Evolutionary conservation across 2,329 filamentous ascomycete genomes (phyloP).

Genomic region (Colletotrichum agaves): DNA sequence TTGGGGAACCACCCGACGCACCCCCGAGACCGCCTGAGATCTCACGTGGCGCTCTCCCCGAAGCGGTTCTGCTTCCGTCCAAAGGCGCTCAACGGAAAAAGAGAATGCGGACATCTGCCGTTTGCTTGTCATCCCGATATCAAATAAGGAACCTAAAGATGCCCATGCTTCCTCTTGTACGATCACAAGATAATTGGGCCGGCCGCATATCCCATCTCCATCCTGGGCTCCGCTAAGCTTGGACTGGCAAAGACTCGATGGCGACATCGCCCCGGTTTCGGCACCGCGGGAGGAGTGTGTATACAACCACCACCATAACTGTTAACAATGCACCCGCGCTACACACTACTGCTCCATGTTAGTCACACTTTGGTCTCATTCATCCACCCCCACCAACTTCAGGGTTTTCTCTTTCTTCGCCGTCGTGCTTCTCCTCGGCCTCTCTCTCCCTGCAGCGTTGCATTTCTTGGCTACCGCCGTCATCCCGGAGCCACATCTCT

Average conservation of each 20-base stretch:
- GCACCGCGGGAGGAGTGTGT: slow-evolving; percentile 30
- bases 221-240: slow-evolving; percentile 36
- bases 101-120: background rate
- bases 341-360: slow-evolving; percentile 8
- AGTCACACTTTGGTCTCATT: slow-evolving; percentile 3
- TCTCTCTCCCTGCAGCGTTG: slow-evolving; percentile 28
- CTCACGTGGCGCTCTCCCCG: slow-evolving; percentile 15
- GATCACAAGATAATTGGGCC: slow-evolving; percentile 30
- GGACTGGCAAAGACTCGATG: slow-evolving; percentile 40
- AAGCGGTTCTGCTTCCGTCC: slow-evolving; percentile 1
- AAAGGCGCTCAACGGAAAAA: slow-evolving; percentile 15
- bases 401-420: slow-evolving; percentile 14
- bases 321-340: too few relatives aligned
- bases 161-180: slow-evolving; percentile 2
- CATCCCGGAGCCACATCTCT: slow-evolving; percentile 38
- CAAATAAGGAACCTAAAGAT: slow-evolving; percentile 1
- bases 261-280: slow-evolving; percentile 43
- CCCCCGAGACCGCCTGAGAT: slow-evolving; percentile 17
- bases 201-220: slow-evolving; percentile 22
- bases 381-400: slow-evolving; percentile 15
- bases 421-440: slow-evolving; percentile 29
- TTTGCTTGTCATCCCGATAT: slow-evolving; percentile 11
- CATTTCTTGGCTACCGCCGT: slow-evolving; percentile 33
- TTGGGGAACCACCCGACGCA: slow-evolving; percentile 11
- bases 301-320: slow-evolving; percentile 26